Conservation (phyloP, 495 filamentous ascomycete genomes). For the Penicillium coffeae region DNA sequence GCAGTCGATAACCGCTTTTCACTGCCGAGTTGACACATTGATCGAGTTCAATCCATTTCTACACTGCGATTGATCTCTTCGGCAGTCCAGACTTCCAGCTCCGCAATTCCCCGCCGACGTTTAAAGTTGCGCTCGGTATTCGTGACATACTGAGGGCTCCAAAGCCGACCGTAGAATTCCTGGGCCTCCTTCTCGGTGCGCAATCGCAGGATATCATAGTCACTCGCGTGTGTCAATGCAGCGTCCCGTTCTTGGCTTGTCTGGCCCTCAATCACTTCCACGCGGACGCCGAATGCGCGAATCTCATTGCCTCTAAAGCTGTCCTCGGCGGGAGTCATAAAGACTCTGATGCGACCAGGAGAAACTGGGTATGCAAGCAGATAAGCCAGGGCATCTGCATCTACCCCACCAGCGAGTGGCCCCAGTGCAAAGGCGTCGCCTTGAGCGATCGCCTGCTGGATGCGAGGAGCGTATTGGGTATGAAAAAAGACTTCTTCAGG, state of each 20-base stretch:
- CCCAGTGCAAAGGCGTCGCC: slow-evolving; percentile 25
- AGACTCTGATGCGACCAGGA: slow-evolving; percentile 22
- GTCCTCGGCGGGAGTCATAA: slow-evolving; percentile 20
- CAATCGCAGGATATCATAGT: slow-evolving; percentile 27
- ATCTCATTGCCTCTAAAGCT: slow-evolving; percentile 13
- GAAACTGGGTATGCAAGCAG: slow-evolving; percentile 19
- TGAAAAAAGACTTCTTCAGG: slow-evolving; percentile 18
- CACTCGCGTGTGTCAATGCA: slow-evolving; percentile 21
- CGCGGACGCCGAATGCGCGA: slow-evolving; percentile 12
- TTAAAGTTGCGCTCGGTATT: slow-evolving; percentile 34
- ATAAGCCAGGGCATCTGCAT: slow-evolving; percentile 25
- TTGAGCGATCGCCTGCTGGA: slow-evolving; percentile 16
- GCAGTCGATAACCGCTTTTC: no score
- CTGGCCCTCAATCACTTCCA: slow-evolving; percentile 15
- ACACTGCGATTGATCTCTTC: slow-evolving; percentile 12
- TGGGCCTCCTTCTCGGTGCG: slow-evolving; percentile 17
- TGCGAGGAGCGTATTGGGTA: slow-evolving; percentile 16
- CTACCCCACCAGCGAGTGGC: slow-evolving; percentile 21
- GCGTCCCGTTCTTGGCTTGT: slow-evolving; percentile 26
- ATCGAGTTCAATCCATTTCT: slow-evolving; percentile 1
- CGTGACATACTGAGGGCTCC: slow-evolving; percentile 18
- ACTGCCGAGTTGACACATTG: no score
- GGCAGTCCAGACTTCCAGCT: slow-evolving; percentile 6
- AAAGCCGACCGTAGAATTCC: slow-evolving; percentile 21
- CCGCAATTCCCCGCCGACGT: slow-evolving; percentile 18